Conservation (phyloP, 2,329 filamentous ascomycete species). For the Byssochlamys sp. region DNA sequence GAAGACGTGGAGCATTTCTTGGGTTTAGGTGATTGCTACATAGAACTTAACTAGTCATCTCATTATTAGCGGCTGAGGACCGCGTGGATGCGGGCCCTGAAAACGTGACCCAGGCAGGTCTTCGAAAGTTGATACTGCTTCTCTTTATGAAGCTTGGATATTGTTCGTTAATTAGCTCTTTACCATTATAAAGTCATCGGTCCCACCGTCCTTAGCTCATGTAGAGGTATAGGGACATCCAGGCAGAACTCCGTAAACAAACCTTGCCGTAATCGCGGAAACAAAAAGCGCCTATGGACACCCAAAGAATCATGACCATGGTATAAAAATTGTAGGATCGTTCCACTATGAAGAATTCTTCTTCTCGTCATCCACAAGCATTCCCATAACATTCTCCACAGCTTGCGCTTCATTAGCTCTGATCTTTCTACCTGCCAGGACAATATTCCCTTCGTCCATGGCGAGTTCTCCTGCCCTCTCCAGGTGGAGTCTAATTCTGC, state of each 20-base stretch:
- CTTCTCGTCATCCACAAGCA: slow-evolving; percentile 23
- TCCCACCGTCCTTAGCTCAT: not conserved
- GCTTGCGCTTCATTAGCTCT: slow-evolving; percentile 31
- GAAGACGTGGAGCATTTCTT: slow-evolving; percentile 35
- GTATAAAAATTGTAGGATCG: not conserved
- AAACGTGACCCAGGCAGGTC: not conserved
- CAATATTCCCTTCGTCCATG: slow-evolving; percentile 23
- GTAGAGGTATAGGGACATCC: not conserved
- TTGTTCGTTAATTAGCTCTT: not conserved
- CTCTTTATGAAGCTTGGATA: not conserved
- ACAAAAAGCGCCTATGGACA: not conserved
- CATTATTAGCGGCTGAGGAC: not conserved
- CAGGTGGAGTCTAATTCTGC: slow-evolving; percentile 64
- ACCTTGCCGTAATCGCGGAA: not conserved
- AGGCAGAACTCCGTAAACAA: not conserved
- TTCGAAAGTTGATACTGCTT: not conserved
- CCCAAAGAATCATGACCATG: not conserved
- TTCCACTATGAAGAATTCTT: not conserved
- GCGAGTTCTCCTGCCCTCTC: slow-evolving; percentile 44
- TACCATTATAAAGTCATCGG: not conserved
- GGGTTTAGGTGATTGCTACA: slow-evolving; percentile 12
- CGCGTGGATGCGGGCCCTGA: not conserved
- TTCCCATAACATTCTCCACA: slow-evolving; percentile 30
- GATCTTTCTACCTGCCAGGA: slow-evolving; percentile 31
- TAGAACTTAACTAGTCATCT: not conserved